These are phyloP conservation scores for Crotalaria pallida DNA, from an alignment of 306 rosid genomes.

Conservation along the genomic window DNA sequence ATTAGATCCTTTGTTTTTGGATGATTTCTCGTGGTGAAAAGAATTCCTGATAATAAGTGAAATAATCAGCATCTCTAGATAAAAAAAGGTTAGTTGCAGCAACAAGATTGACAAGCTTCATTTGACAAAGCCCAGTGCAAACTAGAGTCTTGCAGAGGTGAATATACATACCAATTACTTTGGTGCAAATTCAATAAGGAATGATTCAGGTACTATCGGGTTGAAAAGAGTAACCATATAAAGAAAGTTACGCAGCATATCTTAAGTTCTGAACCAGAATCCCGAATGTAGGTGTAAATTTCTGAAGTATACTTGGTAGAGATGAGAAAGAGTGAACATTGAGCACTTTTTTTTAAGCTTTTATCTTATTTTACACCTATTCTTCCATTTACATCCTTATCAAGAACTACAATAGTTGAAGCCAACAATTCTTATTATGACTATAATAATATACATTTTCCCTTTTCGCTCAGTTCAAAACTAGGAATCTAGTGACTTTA, in stretches of 20 bases:
- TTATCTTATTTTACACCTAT: not conserved
- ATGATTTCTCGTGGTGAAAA: constrained; percentile 72
- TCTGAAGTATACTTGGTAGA: not conserved
- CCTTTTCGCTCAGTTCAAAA: not conserved
- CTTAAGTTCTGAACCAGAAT: not conserved
- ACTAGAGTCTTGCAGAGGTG: not conserved
- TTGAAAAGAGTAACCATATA: not conserved
- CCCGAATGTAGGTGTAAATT: not conserved
- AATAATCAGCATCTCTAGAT: constrained; percentile 18
- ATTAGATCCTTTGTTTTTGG: constrained; percentile 75
- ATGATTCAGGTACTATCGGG: not conserved
- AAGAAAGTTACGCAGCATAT: not conserved
- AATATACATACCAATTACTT: not conserved
- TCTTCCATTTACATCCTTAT: not conserved
- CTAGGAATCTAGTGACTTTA: not conserved
- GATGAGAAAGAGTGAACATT: not conserved
- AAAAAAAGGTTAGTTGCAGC: constrained; percentile 7
- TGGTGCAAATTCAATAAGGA: not conserved
- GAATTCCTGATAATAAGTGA: constrained; percentile 54
- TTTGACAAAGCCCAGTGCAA: constrained; percentile 3
- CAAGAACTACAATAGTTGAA: not conserved
- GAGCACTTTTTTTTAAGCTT: constrained; percentile 1
- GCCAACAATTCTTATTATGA: not conserved
- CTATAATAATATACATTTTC: not conserved
- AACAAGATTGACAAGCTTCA: constrained; percentile 17